Evolutionary conservation across 192 early-diverging fungal species (phyloP), one percentile per base, ranked within the genome.

Genomic region (Coemansia sp.): DNA sequence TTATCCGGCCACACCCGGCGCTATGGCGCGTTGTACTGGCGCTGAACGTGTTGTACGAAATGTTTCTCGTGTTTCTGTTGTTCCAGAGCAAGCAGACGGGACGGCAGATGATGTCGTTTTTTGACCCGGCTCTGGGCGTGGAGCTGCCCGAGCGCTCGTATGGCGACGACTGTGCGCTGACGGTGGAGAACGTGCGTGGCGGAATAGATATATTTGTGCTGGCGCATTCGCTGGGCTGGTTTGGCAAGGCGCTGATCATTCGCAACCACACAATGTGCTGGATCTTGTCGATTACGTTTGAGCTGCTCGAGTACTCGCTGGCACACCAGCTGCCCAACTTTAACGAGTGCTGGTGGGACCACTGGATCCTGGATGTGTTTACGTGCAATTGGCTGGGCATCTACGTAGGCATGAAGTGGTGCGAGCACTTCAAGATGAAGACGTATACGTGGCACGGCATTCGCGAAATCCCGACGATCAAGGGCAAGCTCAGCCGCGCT

Each of bases 261-360:
- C 89, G 95, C 35, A 95, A 98, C 76, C 89, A 90, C 71, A 95
- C 90, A 61, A 90, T 96, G 72, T 95, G 94, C 76, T 98, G 95
- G 95, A 93, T 98, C 43, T 67, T 96, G 53, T 95, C 93, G 0
- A 70, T 98, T 46, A 86, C 93, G 72, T 98, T 98, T 79, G 95
- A 98, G 75, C 79, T 96, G 26, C 86, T 92, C 84, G 95, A 98
- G 67, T 98, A 98, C 77, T 91, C 93, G 50, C 82, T 98, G 41
- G 84, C 89, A 58, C 94, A 98, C 77, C 95, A 96, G 70, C 83
- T 98, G 67, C 90, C 91, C 53, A 98, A 98, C 76, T 98, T 98
- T 83, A 90, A 91, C 56, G 95, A 98, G 83, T 98, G 95, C 71
- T 98, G 94, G 94, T 98, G 94, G 94, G 93, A 98, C 83, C 93